phyloP scores from a whole-genome alignment of 176 grass and related monocot species.

The Paspalum vaginatum region DNA sequence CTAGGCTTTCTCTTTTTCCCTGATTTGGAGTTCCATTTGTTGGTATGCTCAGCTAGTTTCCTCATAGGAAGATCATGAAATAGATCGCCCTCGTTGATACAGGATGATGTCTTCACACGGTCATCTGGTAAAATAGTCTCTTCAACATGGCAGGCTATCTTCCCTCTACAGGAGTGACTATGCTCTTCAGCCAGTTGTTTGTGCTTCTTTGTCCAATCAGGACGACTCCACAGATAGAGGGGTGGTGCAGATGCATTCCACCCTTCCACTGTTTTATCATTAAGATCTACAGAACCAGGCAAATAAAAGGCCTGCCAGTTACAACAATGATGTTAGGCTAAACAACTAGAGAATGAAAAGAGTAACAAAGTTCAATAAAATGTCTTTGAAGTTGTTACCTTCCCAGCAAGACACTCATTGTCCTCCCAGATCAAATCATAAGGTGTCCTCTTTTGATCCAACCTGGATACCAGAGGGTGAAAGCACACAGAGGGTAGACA shows the following conservation, averaged over 20 bases:
- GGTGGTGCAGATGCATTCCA: constrained; percentile 82
- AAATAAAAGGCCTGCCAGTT: constrained; percentile 85
- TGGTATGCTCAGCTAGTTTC: constrained; percentile 29
- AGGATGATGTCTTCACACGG: background rate
- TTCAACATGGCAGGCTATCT: background rate
- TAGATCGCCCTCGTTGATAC: constrained; percentile 20
- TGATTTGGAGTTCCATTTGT: background rate
- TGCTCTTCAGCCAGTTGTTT: constrained; percentile 56
- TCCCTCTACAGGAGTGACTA: constrained; percentile 44
- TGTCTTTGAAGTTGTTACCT: constrained; percentile 53
- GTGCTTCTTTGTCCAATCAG: constrained; percentile 75
- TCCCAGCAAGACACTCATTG: constrained; percentile 66
- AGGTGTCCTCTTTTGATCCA: constrained; percentile 63
- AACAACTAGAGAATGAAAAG: constrained; percentile 7
- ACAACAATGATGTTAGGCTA: constrained; percentile 19
- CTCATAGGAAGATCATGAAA: constrained; percentile 13
- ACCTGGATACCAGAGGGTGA: constrained; percentile 41
- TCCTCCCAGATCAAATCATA: constrained; percentile 97
- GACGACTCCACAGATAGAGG: constrained; percentile 89
- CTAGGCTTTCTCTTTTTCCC: constrained; percentile 26
- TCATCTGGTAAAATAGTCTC: constrained; percentile 22
- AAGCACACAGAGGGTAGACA: background rate
- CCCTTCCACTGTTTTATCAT: constrained; percentile 79
- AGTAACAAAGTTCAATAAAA: background rate
- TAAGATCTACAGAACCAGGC: constrained; percentile 80